Evolutionary conservation across 2,329 filamentous ascomycete genomes (phyloP), one percentile per base, ranked within the genome.

Genomic region (Aureobasidium namibiae): DNA sequence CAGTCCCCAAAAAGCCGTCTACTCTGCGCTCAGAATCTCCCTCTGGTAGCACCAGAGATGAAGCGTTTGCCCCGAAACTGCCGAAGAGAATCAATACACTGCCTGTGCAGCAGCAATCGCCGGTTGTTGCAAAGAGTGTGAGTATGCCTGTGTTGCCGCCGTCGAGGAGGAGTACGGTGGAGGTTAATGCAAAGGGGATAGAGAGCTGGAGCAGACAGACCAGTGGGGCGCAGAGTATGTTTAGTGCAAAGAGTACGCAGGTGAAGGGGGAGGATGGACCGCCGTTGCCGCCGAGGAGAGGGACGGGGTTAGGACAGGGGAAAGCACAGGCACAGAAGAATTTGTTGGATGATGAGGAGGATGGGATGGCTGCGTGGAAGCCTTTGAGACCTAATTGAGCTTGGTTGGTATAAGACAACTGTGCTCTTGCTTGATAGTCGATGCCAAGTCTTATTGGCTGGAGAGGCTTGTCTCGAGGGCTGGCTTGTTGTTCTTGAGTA

Each of bases 1-100:
- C 68, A 4, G 66, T 69, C 24, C 70, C 70, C 2, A 67, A 65
- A 31, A 74, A 73, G 56, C 70, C 71, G 5, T 66, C 49, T 13
- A 60, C 67, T 3, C 65, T 71, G 13, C 65, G 69, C 14, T 65
- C 65, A 7, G 64, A 65, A 8, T 68, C 65, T 53, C 63, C 61
- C 8, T n/a, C n/a, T n/a, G 60, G 61, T 61, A 54, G 64, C 62
- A 29, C 64, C 46, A 18, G 59, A 33, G 24, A 44, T 29, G 26
- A 45, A 44, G 36, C 38, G 7, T 50, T 60, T 4, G 64, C 63
- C 4, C 56, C 61, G 21, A 65, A 64, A 21, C 64, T 63, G 7
- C 65, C 66, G 8, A 48, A 62, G 16, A 50, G 46, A 18, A 26
- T 36, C 2, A 38, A 39, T n/a, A 65, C 65, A 58, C 64, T 64